phyloP scores from a whole-genome alignment of 2,329 filamentous ascomycete genomes.

The Drechslerella coelobrocha region DNA sequence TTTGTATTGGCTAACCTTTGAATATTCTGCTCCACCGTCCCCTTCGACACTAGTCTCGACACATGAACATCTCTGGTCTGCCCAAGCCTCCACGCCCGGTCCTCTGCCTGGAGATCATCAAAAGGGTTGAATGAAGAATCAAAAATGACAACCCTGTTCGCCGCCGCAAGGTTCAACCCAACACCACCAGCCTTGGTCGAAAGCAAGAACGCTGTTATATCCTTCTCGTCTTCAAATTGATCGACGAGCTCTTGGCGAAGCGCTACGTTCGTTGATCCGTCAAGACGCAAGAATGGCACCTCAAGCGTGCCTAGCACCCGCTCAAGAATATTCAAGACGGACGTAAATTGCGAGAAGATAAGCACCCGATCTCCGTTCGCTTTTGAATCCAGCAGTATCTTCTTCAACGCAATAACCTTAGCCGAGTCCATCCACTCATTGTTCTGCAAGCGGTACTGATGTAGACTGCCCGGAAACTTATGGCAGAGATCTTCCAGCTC shows the following conservation, averaged over 20 bases:
- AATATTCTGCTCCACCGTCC: conserved; percentile 91
- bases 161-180: conserved; percentile 91
- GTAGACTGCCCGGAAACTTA: conserved; percentile 63
- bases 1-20: conserved; percentile 91
- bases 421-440: conserved; percentile 76
- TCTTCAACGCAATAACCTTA: conserved; percentile 81
- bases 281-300: conserved; percentile 82
- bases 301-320: conserved; percentile 76
- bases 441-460: conserved; percentile 66
- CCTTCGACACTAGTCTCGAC: conserved; percentile 77
- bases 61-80: conserved; percentile 92
- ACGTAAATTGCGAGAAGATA: conserved; percentile 92
- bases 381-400: conserved; percentile 75
- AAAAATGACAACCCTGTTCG: conserved; percentile 97
- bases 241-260: conserved; percentile 88
- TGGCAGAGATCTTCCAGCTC: conserved; percentile 68
- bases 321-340: conserved; percentile 87
- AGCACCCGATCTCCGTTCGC: conserved; percentile 83
- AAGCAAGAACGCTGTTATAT: conserved; percentile 88
- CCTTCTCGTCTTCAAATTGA: conserved; percentile 75
- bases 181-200: conserved; percentile 95
- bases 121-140: conserved; percentile 98
- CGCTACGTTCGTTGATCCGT: conserved; percentile 80
- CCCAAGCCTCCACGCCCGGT: conserved; percentile 91
- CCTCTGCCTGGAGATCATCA: conserved; percentile 97